A percentile compares a stretch with the other conserved stretches of the same genome.
phyloP scores from a whole-genome alignment of 257 asterid genomes.

The Solanum verrucosum region DNA sequence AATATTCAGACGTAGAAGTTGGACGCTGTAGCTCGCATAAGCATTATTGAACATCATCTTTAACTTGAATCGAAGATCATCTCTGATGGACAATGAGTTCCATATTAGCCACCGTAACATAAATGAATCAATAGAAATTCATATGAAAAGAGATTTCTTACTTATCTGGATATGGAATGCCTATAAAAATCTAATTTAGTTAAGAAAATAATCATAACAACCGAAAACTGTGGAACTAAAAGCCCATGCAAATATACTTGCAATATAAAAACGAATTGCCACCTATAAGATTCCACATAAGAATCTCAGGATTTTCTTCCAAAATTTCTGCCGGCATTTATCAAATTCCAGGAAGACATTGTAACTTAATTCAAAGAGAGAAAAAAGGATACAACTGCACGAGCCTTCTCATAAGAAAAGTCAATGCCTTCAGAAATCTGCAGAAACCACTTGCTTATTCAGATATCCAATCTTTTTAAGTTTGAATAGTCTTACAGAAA shows the following conservation, averaged over 20 bases:
- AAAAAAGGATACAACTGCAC: constrained; percentile 86
- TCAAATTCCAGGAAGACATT: constrained; percentile 1
- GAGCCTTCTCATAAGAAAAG: constrained; percentile 92
- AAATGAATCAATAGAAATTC: constrained; percentile 2
- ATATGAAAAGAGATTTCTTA: constrained; percentile 29
- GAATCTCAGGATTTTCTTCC: not conserved
- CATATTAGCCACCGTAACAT: constrained; percentile 11
- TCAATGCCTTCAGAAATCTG: constrained; percentile 98
- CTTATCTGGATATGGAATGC: constrained; percentile 93
- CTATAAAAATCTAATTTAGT: constrained; percentile 72
- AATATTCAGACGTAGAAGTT: too few species aligned
- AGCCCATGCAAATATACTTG: not conserved
- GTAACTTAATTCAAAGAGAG: not conserved
- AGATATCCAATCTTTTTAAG: not conserved
- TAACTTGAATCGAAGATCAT: constrained; percentile 50
- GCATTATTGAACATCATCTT: constrained; percentile 84
- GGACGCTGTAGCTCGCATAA: constrained; percentile 18
- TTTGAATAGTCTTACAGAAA: not conserved
- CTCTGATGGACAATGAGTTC: constrained; percentile 32
- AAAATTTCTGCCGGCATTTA: not conserved
- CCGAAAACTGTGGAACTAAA: not conserved
- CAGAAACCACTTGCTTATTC: constrained; percentile 11
- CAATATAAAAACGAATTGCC: not conserved
- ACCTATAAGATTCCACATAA: not conserved
- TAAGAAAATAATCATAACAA: constrained; percentile 30